Conservation (phyloP, 2,329 filamentous ascomycete genomes). For the Phaeoacremonium minimum region DNA sequence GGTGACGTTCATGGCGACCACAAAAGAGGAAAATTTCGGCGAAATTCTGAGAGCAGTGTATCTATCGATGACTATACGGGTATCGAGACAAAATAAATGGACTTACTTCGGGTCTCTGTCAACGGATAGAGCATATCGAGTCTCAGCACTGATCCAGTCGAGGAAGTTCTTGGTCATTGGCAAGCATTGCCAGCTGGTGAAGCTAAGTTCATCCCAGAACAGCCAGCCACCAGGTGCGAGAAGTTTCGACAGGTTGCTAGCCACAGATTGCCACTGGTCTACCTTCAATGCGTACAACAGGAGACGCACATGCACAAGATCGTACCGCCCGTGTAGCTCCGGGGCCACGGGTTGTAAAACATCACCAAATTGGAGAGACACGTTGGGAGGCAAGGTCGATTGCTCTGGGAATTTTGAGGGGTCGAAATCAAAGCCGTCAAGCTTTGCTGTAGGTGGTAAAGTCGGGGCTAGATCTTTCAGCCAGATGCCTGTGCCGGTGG, state of each 20-base stretch:
- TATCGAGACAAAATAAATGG: no score
- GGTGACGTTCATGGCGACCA: no score
- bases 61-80: no score
- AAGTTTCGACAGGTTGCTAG: conserved; percentile 5
- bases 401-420: conserved; percentile 11
- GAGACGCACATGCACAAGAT: conserved; percentile 11
- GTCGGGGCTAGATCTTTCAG: conserved; percentile 10
- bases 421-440: conserved; percentile 14
- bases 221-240: conserved; percentile 10
- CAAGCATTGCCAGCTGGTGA: not conserved
- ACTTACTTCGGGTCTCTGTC: not conserved
- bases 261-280: conserved; percentile 9
- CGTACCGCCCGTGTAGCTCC: conserved; percentile 7
- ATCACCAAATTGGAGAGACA: conserved; percentile 6
- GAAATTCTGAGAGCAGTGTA: no score
- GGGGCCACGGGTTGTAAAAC: conserved; percentile 8
- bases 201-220: conserved; percentile 11
- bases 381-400: conserved; percentile 6
- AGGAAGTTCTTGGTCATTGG: conserved; percentile 5
- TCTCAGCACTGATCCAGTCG: conserved; percentile 3
- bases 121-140: not conserved
- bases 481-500: conserved; percentile 15
- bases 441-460: conserved; percentile 5
- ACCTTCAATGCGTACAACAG: conserved; percentile 7
- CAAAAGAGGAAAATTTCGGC: no score